Conservation (phyloP, 2,329 filamentous ascomycete genomes). For the Trichoderma semiorbis region DNA sequence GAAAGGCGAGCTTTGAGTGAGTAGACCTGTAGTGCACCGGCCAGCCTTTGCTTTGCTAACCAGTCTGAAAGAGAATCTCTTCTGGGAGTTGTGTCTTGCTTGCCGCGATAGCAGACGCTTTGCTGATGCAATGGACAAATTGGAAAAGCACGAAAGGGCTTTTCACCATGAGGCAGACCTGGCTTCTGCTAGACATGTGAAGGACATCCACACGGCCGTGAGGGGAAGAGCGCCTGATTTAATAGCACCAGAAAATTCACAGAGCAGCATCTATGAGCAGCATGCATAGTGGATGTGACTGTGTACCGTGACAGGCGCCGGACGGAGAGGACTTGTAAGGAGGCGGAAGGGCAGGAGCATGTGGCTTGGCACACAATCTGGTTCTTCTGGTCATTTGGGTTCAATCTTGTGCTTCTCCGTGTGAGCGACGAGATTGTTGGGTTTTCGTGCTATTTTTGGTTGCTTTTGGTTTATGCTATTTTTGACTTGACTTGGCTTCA, state of each 20-base stretch:
- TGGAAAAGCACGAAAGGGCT: neutral
- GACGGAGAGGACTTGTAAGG: neutral
- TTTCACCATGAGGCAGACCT: neutral
- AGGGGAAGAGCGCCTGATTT: neutral
- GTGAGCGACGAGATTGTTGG: neutral
- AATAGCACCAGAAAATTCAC: neutral
- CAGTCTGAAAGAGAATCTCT: too few species aligned
- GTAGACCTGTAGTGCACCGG: neutral
- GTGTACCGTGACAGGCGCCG: neutral
- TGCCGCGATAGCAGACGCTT: neutral
- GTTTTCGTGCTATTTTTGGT: neutral
- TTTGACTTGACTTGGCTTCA: neutral
- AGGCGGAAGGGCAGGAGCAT: neutral
- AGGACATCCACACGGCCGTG: neutral
- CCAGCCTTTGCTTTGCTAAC: neutral
- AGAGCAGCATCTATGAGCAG: neutral
- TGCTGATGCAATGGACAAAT: neutral
- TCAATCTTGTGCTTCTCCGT: neutral
- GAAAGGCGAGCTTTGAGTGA: neutral
- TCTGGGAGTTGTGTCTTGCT: too few species aligned
- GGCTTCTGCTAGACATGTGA: neutral
- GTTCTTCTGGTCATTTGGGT: neutral
- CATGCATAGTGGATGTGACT: neutral
- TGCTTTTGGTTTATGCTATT: neutral
- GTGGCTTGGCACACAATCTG: neutral